Evolutionary conservation across 2,329 filamentous ascomycete species (phyloP).

Genomic region (Diaporthe velutina): DNA sequence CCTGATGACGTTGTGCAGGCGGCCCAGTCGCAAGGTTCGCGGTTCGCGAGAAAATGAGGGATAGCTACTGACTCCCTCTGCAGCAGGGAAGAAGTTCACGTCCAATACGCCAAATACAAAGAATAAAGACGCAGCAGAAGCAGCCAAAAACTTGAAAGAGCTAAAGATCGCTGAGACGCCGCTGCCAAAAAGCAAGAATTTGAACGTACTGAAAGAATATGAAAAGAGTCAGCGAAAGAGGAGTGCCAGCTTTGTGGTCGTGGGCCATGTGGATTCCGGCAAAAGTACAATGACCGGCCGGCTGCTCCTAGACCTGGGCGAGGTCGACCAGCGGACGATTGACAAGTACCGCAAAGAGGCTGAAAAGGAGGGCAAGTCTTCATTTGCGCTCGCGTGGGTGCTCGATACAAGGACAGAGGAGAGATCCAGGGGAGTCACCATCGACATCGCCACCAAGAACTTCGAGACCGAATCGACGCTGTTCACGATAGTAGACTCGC

Average conservation of each 20-base stretch:
- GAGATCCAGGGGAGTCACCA: conserved; percentile 89
- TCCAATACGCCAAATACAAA: conserved; percentile 51
- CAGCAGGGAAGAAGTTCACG: conserved; percentile 65
- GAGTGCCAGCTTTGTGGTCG: conserved; percentile 90
- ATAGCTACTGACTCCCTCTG: conserved; percentile 64
- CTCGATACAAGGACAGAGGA: conserved; percentile 94
- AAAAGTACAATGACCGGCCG: conserved; percentile 98
- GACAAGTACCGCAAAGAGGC: conserved; percentile 92
- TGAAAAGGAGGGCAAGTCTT: conserved; percentile 91
- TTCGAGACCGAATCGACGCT: conserved; percentile 90
- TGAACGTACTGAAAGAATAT: conserved; percentile 87
- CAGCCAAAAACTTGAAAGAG: conserved; percentile 53
- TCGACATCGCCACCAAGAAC: conserved; percentile 94
- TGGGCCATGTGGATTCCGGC: conserved; percentile 97
- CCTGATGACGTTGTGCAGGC: conserved; percentile 90
- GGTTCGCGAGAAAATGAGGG: conserved; percentile 63
- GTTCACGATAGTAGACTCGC: conserved; percentile 96
- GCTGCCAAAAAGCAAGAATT: conserved; percentile 78
- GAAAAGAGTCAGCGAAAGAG: conserved; percentile 82
- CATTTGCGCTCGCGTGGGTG: conserved; percentile 97
- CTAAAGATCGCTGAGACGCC: conserved; percentile 64
- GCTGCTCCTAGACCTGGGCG: conserved; percentile 88
- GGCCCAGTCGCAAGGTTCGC: conserved; percentile 92
- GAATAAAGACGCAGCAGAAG: conserved; percentile 53
- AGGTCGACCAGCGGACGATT: conserved; percentile 88